Percentiles rank a stretch among this genome's conserved stretches.
Evolutionary conservation across 2,329 filamentous ascomycete species (phyloP).

Genomic region (Volutella citrinella): DNA sequence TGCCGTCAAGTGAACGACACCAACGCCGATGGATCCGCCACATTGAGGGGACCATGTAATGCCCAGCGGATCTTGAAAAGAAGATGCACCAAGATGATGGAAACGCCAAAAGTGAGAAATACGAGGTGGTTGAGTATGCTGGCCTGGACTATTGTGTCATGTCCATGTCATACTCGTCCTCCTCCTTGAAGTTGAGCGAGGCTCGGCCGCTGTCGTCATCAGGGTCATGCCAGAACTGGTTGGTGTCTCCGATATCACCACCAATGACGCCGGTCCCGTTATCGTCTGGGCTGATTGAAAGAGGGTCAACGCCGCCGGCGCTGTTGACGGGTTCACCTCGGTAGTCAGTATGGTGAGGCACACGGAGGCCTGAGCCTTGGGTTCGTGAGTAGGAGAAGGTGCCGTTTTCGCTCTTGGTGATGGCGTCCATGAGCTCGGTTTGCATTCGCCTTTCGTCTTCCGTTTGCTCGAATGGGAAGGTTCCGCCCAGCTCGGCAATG

Average conservation of each 20-base stretch:
- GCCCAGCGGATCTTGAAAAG: constrained; percentile 5
- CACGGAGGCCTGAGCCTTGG: constrained; percentile 79
- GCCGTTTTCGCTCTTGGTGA: constrained; percentile 72
- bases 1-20: constrained; percentile 5
- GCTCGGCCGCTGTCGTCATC: constrained; percentile 70
- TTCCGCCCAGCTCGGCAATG: constrained; percentile 69
- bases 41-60: no score
- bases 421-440: constrained; percentile 82
- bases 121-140: not conserved
- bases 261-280: constrained; percentile 34
- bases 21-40: constrained; percentile 18
- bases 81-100: constrained; percentile 17
- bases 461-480: constrained; percentile 75
- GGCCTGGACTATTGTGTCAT: constrained; percentile 37
- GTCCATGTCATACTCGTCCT: constrained; percentile 91
- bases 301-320: constrained; percentile 31
- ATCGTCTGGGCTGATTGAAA: constrained; percentile 38
- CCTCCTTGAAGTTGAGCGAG: constrained; percentile 80
- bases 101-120: constrained; percentile 20
- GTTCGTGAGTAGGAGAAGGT: constrained; percentile 83
- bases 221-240: constrained; percentile 63
- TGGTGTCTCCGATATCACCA: constrained; percentile 48
- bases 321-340: constrained; percentile 72
- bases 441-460: constrained; percentile 97
- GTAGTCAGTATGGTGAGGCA: constrained; percentile 90